Base-by-base conservation (phyloP, 2,329 filamentous ascomycete species). In the Trichoderma endophyticum region DNA sequence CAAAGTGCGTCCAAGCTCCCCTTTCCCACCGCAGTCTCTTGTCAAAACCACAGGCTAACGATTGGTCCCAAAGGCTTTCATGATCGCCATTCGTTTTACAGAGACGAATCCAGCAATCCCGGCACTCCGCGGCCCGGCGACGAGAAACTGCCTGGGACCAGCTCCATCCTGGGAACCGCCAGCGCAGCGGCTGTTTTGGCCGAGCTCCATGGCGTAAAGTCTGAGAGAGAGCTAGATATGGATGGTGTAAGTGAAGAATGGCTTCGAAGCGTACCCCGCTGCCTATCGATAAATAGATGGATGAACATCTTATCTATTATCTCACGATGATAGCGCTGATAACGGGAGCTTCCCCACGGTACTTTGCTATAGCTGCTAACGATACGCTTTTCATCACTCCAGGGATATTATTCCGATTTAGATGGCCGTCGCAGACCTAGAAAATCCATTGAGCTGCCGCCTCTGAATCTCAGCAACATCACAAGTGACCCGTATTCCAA, bases 181-280 rank as follows among this genome's bases (percentile, higher is more conserved):
- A 77, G 89, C 77, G 95, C 95, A 70, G 95, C 95, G 61, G 93
- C 93, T 67, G 94, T 93, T 60, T 86, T 98, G 73, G 93, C 95
- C 60, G 93, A 97, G 84, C 87, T 98, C 79, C 86, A 89, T 77
- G 91, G 90, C 78, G 90, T 95, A 80, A 93, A 93, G 77, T 86
- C 91, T 73, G 91, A 93, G 72, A 86, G 88, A 54, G 92, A 94
- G 72, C 93, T 91, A 89, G 94, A 96, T 75, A 91, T 90, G 67
- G 93, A 94, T 82, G 87, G 87, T 82, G 92, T 94, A 86, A 82
- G 89, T 86, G 68, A 57, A 70, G 21, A 43, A 32, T 3, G 12
- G 34, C 71, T 72, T 66, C 39, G 59, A 71, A 57, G 24, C n/a
- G 43, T 72, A 75, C 75, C 75, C 77, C 76, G 77, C 77, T 69